phyloP scores from a whole-genome alignment of 2,329 filamentous ascomycete genomes.

The Biscogniauxia sp. region DNA sequence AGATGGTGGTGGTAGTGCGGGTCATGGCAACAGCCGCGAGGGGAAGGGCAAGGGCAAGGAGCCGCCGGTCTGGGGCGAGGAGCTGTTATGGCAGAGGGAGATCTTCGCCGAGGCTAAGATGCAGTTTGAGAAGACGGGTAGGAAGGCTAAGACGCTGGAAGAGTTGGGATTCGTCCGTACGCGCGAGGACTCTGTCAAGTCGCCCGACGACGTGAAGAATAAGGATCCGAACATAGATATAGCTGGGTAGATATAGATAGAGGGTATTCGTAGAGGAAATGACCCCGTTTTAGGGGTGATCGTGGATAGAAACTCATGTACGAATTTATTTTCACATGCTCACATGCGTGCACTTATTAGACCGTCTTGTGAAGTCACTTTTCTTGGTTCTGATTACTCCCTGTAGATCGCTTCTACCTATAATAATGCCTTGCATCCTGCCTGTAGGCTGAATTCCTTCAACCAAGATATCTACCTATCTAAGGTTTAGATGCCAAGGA shows the following conservation, averaged over 20 bases:
- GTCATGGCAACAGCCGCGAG: not conserved
- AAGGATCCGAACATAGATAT: slow-evolving; percentile 11
- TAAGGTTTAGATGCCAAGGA: no score
- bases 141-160: slow-evolving; percentile 61
- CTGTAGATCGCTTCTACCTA: no score
- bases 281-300: not conserved
- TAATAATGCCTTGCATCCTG: no score
- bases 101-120: slow-evolving; percentile 68
- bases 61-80: slow-evolving; percentile 69
- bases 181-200: slow-evolving; percentile 2
- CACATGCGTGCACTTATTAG: not conserved
- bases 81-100: slow-evolving; percentile 69
- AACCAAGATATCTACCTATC: no score
- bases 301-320: not conserved
- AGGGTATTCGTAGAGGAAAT: not conserved
- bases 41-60: slow-evolving; percentile 52
- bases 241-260: slow-evolving; percentile 9
- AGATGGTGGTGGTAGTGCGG: not conserved
- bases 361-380: no score
- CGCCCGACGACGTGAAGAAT: slow-evolving; percentile 6
- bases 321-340: not conserved
- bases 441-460: no score
- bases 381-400: no score
- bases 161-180: slow-evolving; percentile 70
- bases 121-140: slow-evolving; percentile 66